phyloP scores from a whole-genome alignment of 805 yeast species.

The Pichia manshurica region DNA sequence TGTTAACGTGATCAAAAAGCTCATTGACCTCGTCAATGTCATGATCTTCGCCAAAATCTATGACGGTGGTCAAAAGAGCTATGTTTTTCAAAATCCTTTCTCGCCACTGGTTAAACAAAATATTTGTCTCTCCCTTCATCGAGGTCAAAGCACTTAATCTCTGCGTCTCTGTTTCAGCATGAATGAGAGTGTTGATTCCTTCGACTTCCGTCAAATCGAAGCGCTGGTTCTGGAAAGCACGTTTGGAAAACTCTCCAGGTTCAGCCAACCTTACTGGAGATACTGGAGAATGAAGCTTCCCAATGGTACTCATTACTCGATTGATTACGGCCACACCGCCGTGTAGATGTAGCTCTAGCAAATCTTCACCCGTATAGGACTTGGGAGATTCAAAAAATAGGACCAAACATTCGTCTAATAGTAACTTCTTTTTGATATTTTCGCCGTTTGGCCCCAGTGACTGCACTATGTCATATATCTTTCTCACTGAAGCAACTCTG shows the following conservation, averaged over 20 bases:
- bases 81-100: conserved; percentile 52
- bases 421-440: conserved; percentile 14
- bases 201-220: conserved; percentile 87
- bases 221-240: conserved; percentile 81
- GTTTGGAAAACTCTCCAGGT: conserved; percentile 84
- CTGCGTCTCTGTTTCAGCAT: conserved; percentile 91
- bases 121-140: conserved; percentile 62
- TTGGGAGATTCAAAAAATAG: conserved; percentile 65
- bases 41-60: conserved; percentile 94
- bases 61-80: conserved; percentile 78
- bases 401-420: conserved; percentile 75
- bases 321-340: conserved; percentile 86
- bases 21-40: conserved; percentile 61
- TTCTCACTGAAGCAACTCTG: conserved; percentile 53
- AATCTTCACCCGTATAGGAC: conserved; percentile 90
- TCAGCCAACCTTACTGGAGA: conserved; percentile 71
- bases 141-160: conserved; percentile 68
- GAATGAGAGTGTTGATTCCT: conserved; percentile 81
- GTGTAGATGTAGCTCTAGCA: conserved; percentile 84
- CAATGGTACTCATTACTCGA: conserved; percentile 61
- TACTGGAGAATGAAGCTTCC: conserved; percentile 41
- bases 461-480: conserved; percentile 41
- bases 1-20: conserved; percentile 46
- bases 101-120: conserved; percentile 62
- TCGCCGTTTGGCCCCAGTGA: background rate